Evolutionary conservation across 176 grass and related monocot species (phyloP), one percentile per base, ranked within the genome.

Genomic region (Metroxylon sagu): DNA sequence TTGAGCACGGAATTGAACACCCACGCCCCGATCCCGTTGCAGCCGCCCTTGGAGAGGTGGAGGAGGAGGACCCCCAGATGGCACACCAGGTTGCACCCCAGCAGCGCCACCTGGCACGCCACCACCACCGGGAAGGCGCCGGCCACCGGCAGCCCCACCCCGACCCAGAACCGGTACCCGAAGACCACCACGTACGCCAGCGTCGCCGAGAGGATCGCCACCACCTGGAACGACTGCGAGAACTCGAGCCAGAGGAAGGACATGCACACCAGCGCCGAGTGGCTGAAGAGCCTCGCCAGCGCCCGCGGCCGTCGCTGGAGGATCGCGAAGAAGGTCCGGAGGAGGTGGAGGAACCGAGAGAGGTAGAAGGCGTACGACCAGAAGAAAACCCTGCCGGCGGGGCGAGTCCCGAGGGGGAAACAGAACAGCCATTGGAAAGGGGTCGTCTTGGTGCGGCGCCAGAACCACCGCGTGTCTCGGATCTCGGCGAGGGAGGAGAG

Each of bases 351-450:
- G 65, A 68, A 68, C 51, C 65, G 65, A 29, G 27, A 68, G 65
- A 68, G 65, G 65, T 68, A 68, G 65, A 68, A 68, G 65, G 52
- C 65, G 65, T 68, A 68, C 26, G 65, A 68, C 65, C 65, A 68
- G 65, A 68, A 68, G 65, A 68, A 68, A 27, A 68, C 65, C n/a
- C 65, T 51, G n/a, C 65, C 65, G 23, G 28, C 10, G 65, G 65
- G 52, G 51, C 65, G 65, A n/a, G 65, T 68, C n/a, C 65, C 65
- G 18, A 54, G 52, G 17, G 65, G 65, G 29, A 68, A 68, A 18
- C 65, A 68, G 52, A 68, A 26, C 28, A 68, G 65, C 65, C 65
- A 68, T 26, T 56, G 52, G 17, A 68, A 10, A 27, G 65, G 27
- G 65, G 65, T 55, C 16, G 51, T 55, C 50, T 5, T 26, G 65